Conservation (phyloP, 768 basidiomycete species). For the Leccinum uliginosum region DNA sequence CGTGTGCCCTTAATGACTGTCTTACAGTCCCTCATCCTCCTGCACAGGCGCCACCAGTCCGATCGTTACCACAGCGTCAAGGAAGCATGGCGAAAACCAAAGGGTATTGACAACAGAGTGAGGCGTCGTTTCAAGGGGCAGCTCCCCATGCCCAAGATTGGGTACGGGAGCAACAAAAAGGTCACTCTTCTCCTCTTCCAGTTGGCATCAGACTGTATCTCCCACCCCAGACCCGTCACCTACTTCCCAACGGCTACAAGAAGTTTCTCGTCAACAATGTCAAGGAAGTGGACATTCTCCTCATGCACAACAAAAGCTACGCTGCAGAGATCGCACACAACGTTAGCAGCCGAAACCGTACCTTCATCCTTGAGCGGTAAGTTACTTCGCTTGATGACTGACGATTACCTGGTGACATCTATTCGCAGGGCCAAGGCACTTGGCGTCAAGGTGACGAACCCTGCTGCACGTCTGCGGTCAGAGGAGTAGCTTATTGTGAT, state of each 20-base stretch:
- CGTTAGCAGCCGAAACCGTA: constrained; percentile 94
- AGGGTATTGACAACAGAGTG: constrained; percentile 99
- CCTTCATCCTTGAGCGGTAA: constrained; percentile 82
- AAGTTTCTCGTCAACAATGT: constrained; percentile 94
- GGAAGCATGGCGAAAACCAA: constrained; percentile 99
- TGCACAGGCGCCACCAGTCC: constrained; percentile 88
- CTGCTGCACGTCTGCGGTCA: constrained; percentile 87
- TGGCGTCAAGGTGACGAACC: constrained; percentile 92
- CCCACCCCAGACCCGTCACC: constrained; percentile 71
- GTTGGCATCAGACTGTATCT: constrained; percentile 2
- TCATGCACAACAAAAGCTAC: constrained; percentile 97
- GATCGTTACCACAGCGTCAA: constrained; percentile 97
- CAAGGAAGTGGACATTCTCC: constrained; percentile 88
- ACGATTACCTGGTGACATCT: constrained; percentile 6
- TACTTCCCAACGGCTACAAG: constrained; percentile 94
- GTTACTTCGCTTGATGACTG: constrained; percentile 15
- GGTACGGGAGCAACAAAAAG: constrained; percentile 80
- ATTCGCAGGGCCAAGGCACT: constrained; percentile 69
- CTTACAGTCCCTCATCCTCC: constrained; percentile 11
- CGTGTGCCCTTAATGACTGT: constrained; percentile 28
- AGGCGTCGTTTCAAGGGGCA: constrained; percentile 94
- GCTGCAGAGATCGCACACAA: constrained; percentile 96
- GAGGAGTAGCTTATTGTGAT: constrained; percentile 66
- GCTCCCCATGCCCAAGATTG: constrained; percentile 89
- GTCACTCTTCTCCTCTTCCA: constrained; percentile 39